Conservation (phyloP, 2,329 filamentous ascomycete species). For the Trichoderma sp. region DNA sequence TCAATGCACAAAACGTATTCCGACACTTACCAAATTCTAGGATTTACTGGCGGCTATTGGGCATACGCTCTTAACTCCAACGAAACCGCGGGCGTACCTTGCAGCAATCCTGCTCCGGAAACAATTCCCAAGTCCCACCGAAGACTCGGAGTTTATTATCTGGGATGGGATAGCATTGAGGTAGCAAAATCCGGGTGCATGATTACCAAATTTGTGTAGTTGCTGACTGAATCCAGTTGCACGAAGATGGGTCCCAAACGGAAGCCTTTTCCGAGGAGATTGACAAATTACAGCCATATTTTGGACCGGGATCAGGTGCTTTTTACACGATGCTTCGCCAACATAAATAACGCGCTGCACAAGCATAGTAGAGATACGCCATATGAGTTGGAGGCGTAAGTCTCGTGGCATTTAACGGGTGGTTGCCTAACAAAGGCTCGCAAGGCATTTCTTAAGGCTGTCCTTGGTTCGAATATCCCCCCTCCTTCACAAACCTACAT, state of each 20-base stretch:
- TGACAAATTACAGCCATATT: slow-evolving; percentile 21
- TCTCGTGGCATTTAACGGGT: not conserved
- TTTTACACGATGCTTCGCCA: slow-evolving; percentile 24
- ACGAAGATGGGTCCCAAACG: slow-evolving; percentile 22
- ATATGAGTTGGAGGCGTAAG: not conserved
- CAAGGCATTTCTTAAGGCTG: not conserved
- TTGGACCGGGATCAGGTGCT: slow-evolving; percentile 22
- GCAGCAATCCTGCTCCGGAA: not conserved
- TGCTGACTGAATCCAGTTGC: slow-evolving; percentile 18
- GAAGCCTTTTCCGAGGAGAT: slow-evolving; percentile 24
- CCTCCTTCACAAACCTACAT: not conserved
- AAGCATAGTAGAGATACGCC: not conserved
- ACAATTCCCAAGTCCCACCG: not conserved
- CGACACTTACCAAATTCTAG: slow-evolving; percentile 25
- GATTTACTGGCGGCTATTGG: slow-evolving; percentile 26
- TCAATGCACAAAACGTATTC: slow-evolving; percentile 26
- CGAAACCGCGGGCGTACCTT: slow-evolving; percentile 6
- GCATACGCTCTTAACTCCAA: slow-evolving; percentile 24
- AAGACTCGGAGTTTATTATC: slow-evolving; percentile 22
- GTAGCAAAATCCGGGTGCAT: not conserved
- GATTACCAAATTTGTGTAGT: too few species aligned
- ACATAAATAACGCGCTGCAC: not conserved
- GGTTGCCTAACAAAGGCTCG: not conserved
- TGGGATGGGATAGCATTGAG: slow-evolving; percentile 28
- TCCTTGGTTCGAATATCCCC: not conserved